phyloP scores from a whole-genome alignment of 2,329 filamentous ascomycete genomes.

The Hirsutella thompsonii region DNA sequence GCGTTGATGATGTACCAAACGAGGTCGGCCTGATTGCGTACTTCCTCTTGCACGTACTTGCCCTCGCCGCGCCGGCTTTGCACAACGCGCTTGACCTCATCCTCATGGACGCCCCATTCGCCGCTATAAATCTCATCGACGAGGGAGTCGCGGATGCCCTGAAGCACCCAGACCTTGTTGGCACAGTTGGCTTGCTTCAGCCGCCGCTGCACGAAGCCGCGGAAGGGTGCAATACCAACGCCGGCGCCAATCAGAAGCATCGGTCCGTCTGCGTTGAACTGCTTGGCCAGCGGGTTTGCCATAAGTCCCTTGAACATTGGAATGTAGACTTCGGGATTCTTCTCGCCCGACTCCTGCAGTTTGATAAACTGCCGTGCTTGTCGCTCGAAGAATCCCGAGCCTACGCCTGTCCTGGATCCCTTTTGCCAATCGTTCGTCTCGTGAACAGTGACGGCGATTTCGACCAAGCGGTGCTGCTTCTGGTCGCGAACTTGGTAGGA shows the following conservation, averaged over 20 bases:
- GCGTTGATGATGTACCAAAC: slow-evolving; percentile 97
- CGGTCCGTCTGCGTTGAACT: slow-evolving; percentile 86
- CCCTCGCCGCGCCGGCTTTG: slow-evolving; percentile 66
- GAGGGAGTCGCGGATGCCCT: slow-evolving; percentile 85
- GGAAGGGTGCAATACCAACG: slow-evolving; percentile 93
- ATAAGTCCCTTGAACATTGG: slow-evolving; percentile 99
- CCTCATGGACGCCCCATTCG: slow-evolving; percentile 89
- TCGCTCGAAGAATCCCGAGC: slow-evolving; percentile 86
- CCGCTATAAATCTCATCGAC: slow-evolving; percentile 94
- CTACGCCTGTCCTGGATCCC: slow-evolving; percentile 66
- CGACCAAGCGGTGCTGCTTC: slow-evolving; percentile 67
- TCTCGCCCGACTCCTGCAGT: slow-evolving; percentile 48
- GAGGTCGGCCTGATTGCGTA: slow-evolving; percentile 80
- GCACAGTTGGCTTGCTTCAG: slow-evolving; percentile 91
- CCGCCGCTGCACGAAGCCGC: slow-evolving; percentile 89
- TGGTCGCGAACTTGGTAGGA: slow-evolving; percentile 54
- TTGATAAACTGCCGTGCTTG: slow-evolving; percentile 62
- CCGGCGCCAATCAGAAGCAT: slow-evolving; percentile 97
- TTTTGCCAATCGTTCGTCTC: slow-evolving; percentile 69
- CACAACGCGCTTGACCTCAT: slow-evolving; percentile 71
- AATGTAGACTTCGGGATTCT: slow-evolving; percentile 52
- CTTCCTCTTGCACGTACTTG: slow-evolving; percentile 93
- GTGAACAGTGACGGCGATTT: slow-evolving; percentile 94
- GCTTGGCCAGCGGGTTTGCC: slow-evolving; percentile 85
- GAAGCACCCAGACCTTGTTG: slow-evolving; percentile 95